Conservation (phyloP, 2,329 filamentous ascomycete species). For the Sarocladium kiliense region DNA sequence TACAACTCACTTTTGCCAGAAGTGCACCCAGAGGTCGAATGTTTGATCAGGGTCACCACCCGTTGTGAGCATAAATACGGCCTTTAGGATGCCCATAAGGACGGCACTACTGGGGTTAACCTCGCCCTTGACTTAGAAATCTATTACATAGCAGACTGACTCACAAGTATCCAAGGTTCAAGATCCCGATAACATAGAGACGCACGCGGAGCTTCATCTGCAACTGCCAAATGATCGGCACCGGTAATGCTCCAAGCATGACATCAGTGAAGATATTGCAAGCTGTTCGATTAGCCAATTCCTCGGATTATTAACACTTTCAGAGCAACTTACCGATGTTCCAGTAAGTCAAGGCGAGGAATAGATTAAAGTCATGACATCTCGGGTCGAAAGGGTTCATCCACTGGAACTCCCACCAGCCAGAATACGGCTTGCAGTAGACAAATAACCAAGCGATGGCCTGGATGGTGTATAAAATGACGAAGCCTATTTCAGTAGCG, state of each 20-base stretch:
- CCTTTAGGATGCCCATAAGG: constrained; percentile 23
- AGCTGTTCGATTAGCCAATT: constrained; percentile 12
- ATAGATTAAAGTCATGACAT: constrained; percentile 15
- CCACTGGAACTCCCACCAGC: constrained; percentile 21
- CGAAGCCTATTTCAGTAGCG: constrained; percentile 12
- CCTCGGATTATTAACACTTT: no score
- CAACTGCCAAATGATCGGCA: constrained; percentile 33
- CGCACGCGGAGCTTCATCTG: constrained; percentile 29
- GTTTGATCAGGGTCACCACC: constrained; percentile 21
- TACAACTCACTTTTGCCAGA: constrained; percentile 16
- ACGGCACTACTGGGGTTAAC: constrained; percentile 16
- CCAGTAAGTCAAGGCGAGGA: constrained; percentile 17
- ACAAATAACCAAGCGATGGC: constrained; percentile 17
- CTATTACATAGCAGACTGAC: not conserved
- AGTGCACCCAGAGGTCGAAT: constrained; percentile 20
- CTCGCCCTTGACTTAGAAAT: not conserved
- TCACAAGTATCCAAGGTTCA: constrained; percentile 26
- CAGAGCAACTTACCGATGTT: constrained; percentile 16
- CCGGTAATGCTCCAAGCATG: constrained; percentile 31
- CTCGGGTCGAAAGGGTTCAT: constrained; percentile 17
- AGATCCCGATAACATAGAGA: constrained; percentile 32
- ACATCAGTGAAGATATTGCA: constrained; percentile 36
- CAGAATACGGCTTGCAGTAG: constrained; percentile 19
- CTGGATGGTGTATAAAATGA: constrained; percentile 16
- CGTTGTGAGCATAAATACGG: constrained; percentile 22